Evolutionary conservation across 2,329 filamentous ascomycete genomes (phyloP), one percentile per base, ranked within the genome.

Genomic region (Venturia carpophila): DNA sequence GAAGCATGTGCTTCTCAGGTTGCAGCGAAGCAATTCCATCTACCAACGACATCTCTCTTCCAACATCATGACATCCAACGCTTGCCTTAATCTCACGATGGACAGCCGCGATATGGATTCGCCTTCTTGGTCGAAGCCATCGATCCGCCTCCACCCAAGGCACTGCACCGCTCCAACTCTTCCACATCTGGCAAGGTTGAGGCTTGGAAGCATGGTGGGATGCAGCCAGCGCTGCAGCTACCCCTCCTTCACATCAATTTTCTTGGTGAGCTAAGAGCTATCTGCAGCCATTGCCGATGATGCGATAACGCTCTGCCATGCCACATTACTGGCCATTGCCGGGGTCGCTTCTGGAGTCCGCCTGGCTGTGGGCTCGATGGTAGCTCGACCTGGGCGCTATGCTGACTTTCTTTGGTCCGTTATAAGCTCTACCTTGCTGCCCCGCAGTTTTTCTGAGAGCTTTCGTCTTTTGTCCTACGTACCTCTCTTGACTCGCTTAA

Each of bases 191-290:
- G 47, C 47, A 52, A 52, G 24, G 47, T 13, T 52, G 47, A 27
- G 52, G 30, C 52, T 58, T 39, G 30, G 30, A 19, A 58, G 30
- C 52, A 58, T 58, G 27, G 52, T 58, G 52, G 52, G 15, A 58
- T 58, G 52, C 52, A 58, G 52, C 52, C 52, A 58, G 30, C 37
- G 27, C 52, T 58, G 52, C 27, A 34, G 27, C 52, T 58, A 58
- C 52, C 52, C 52, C 52, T 58, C 52, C 52, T 37, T 37, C 52
- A 58, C 52, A 37, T 37, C 13, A n/a, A n/a, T 21, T 37, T 7
- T 15, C 4, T 56, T 11, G 13, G 49, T 56, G 49, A 5, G 49
- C 49, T 56, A 15, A 21, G 52, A 58, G 52, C 52, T 58, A 37
- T 58, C 52, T 34, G 30, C 52, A 37, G 34, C 52, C 52, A 37